These are phyloP conservation scores for Claviceps arundinis DNA, from an alignment of 2,329 filamentous ascomycete genomes.

Conservation along the genomic window DNA sequence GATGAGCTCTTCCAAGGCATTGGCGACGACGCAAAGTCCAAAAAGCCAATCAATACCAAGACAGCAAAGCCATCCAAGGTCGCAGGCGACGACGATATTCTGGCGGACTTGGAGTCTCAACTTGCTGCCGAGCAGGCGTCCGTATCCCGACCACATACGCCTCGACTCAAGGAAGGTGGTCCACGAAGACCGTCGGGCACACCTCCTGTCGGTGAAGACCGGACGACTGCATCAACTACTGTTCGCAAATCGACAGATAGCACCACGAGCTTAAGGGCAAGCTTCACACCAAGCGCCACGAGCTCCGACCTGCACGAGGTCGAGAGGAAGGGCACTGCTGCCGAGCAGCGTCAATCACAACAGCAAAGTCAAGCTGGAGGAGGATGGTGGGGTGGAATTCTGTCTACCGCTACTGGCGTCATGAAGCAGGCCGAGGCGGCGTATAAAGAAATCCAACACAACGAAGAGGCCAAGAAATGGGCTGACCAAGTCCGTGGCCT, in stretches of 20 bases:
- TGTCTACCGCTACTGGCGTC: conserved; percentile 71
- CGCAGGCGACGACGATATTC: conserved; percentile 54
- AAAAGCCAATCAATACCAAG: conserved; percentile 32
- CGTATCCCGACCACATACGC: conserved; percentile 70
- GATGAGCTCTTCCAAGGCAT: conserved; percentile 54
- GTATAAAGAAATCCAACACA: conserved; percentile 89
- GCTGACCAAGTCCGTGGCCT: conserved; percentile 76
- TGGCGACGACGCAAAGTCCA: conserved; percentile 35
- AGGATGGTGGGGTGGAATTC: conserved; percentile 79
- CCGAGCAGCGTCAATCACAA: conserved; percentile 26
- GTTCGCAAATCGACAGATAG: conserved; percentile 68
- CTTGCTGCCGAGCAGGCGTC: conserved; percentile 57
- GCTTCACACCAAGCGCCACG: conserved; percentile 55
- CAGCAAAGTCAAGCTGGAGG: conserved; percentile 33
- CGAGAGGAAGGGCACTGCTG: conserved; percentile 35
- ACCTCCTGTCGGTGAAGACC: conserved; percentile 51
- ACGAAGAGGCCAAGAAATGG: conserved; percentile 94
- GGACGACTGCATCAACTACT: conserved; percentile 19
- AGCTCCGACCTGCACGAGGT: conserved; percentile 47
- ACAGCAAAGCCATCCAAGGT: conserved; percentile 33
- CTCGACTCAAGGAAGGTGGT: conserved; percentile 48
- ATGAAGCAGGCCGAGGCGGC: conserved; percentile 87
- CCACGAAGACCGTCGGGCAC: conserved; percentile 33
- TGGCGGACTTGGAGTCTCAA: conserved; percentile 68
- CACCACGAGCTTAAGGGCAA: conserved; percentile 54